Evolutionary conservation across 768 basidiomycete species (phyloP).

Genomic region (Pleurotus sapidus): DNA sequence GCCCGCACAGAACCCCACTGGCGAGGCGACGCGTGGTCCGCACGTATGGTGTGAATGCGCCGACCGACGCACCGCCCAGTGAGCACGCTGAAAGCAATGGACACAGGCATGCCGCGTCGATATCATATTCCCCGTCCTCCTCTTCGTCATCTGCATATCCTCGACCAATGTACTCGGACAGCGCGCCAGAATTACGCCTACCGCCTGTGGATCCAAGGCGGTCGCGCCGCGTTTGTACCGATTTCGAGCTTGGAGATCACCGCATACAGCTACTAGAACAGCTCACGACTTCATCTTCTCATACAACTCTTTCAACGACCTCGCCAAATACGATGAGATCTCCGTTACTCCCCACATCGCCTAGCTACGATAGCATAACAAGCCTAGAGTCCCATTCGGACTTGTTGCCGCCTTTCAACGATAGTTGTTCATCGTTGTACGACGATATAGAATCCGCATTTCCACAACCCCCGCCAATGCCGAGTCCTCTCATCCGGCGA

Average conservation of each 20-base stretch:
- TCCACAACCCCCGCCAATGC: conserved; percentile 35
- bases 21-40: no score
- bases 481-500: conserved; percentile 34
- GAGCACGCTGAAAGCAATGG: no score
- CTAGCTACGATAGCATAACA: background rate
- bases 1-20: no score
- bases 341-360: background rate
- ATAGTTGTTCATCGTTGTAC: conserved; percentile 30
- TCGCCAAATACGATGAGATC: background rate
- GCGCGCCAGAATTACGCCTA: background rate
- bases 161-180: background rate
- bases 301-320: background rate
- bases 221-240: background rate
- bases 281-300: background rate
- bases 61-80: no score
- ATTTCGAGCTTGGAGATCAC: background rate
- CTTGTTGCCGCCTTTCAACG: conserved; percentile 21
- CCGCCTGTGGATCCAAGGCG: background rate
- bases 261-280: background rate
- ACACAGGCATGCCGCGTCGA: background rate
- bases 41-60: no score
- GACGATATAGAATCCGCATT: conserved; percentile 34
- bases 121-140: background rate
- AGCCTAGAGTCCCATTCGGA: background rate
- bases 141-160: background rate